A percentile compares a stretch with the other conserved stretches of the same genome.
Evolutionary conservation across 148 eudicot species (phyloP).

Genomic region (Cornus suecica): DNA sequence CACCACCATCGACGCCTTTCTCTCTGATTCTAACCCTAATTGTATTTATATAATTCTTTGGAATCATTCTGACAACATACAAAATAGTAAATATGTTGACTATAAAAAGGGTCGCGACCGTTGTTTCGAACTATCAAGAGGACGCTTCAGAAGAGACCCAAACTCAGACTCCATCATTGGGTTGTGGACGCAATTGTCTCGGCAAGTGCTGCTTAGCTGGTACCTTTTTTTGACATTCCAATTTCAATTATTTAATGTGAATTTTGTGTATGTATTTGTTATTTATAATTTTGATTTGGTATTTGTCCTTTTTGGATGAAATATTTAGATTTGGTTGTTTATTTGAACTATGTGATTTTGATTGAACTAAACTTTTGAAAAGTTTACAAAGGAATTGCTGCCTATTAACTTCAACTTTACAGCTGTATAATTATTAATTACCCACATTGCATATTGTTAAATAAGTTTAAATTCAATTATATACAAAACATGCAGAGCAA

Average conservation of each 20-base stretch:
- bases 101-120: conserved; percentile 22
- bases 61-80: neutral
- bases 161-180: conserved; percentile 26
- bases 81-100: conserved; percentile 28
- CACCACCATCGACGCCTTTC: neutral
- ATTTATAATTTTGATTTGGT: neutral
- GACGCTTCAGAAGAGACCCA: conserved; percentile 21
- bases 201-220: conserved; percentile 54
- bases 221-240: neutral
- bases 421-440: too few relatives aligned
- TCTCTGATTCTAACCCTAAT: neutral
- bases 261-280: neutral
- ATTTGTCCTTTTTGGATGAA: neutral
- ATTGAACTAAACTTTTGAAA: too few relatives aligned
- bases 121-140: conserved; percentile 25
- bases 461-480: too few relatives aligned
- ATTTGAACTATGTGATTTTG: too few relatives aligned
- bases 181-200: conserved; percentile 61
- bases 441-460: too few relatives aligned
- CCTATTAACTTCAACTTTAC: too few relatives aligned
- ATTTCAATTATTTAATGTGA: too few relatives aligned
- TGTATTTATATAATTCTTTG: neutral
- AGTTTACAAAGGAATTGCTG: too few relatives aligned
- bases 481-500: too few relatives aligned
- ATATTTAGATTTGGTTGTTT: too few relatives aligned